phyloP scores from a whole-genome alignment of 2,329 filamentous ascomycete genomes.

The Talaromyces sp. region DNA sequence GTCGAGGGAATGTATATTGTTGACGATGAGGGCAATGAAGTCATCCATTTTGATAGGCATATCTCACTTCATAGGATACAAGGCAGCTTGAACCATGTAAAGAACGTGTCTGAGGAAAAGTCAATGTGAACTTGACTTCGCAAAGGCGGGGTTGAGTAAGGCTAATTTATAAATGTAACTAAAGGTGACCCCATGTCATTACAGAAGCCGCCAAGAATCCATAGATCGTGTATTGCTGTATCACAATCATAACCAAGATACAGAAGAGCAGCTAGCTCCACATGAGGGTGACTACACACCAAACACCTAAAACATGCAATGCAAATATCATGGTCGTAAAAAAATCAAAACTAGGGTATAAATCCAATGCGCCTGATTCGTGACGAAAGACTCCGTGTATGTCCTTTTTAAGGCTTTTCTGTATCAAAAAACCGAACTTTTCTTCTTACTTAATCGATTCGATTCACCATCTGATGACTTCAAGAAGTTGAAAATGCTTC shows the following conservation, averaged over 20 bases:
- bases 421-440: conserved; percentile 45
- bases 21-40: not conserved
- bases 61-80: no score
- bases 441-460: conserved; percentile 41
- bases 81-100: no score
- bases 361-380: not conserved
- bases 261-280: not conserved
- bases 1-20: not conserved
- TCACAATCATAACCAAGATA: not conserved
- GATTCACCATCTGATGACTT: conserved; percentile 30
- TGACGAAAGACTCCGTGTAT: not conserved
- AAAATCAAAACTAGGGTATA: not conserved
- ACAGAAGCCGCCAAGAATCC: not conserved
- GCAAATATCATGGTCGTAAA: not conserved
- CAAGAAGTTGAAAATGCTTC: conserved; percentile 45
- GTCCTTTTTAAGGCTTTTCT: not conserved
- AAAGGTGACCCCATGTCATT: not conserved
- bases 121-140: not conserved
- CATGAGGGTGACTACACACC: not conserved
- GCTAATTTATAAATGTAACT: not conserved
- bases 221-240: not conserved
- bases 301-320: not conserved
- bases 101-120: not conserved
- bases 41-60: not conserved
- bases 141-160: not conserved